Conservation (phyloP, 352 stramenopile species). For the Globisporangium orthogonon region DNA sequence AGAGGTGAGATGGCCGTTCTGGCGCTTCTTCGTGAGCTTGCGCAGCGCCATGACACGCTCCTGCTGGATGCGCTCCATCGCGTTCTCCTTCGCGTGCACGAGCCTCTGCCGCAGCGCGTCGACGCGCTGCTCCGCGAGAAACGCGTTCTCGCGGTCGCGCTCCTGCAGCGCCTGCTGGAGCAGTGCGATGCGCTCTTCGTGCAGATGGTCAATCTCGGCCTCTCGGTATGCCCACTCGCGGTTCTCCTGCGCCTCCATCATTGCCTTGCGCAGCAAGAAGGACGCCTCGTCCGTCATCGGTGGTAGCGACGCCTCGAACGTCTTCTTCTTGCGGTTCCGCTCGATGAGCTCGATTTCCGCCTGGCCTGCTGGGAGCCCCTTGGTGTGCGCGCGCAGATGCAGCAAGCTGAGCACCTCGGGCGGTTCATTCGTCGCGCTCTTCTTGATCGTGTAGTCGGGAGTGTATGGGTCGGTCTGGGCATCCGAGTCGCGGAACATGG, state of each 20-base stretch:
- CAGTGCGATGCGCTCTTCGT: slow-evolving; percentile 71
- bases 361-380: slow-evolving; percentile 73
- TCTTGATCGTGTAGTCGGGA: slow-evolving; percentile 85
- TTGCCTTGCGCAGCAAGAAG: slow-evolving; percentile 84
- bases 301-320: slow-evolving; percentile 83
- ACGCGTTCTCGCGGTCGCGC: slow-evolving; percentile 86
- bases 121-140: slow-evolving; percentile 89
- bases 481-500: slow-evolving; percentile 90
- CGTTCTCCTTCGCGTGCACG: slow-evolving; percentile 72
- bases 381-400: slow-evolving; percentile 42
- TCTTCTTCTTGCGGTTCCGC: slow-evolving; percentile 77
- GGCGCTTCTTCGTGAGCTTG: slow-evolving; percentile 86
- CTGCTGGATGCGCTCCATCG: slow-evolving; percentile 75
- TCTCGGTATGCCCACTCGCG: slow-evolving; percentile 86
- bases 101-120: slow-evolving; percentile 80
- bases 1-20: slow-evolving; percentile 38
- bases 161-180: slow-evolving; percentile 82
- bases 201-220: slow-evolving; percentile 83
- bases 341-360: slow-evolving; percentile 90
- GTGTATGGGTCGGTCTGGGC: slow-evolving; percentile 92
- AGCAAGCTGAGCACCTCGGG: slow-evolving; percentile 86
- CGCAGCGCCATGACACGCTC: slow-evolving; percentile 84
- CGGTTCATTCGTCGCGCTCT: slow-evolving; percentile 22
- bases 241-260: slow-evolving; percentile 92
- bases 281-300: slow-evolving; percentile 93